phyloP scores from a whole-genome alignment of 495 filamentous ascomycete genomes.

The Cercophora samala region DNA sequence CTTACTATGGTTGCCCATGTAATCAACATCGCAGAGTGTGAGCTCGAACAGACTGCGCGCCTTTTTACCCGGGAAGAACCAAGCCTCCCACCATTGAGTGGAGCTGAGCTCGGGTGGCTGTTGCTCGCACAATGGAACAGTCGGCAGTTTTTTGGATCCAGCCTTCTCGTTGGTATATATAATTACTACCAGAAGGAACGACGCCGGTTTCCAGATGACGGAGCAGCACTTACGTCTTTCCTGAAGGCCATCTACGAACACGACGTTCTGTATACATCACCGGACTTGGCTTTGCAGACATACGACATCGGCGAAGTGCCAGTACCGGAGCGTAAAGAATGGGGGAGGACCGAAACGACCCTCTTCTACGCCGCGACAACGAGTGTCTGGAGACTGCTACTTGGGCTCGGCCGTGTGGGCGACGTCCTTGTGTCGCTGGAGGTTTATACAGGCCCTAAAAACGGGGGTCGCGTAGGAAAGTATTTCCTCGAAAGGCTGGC shows the following conservation, averaged over 20 bases:
- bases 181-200: not conserved
- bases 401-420: slow-evolving; percentile 15
- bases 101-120: slow-evolving; percentile 27
- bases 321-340: not conserved
- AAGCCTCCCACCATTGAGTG: slow-evolving; percentile 12
- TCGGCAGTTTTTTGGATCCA: slow-evolving; percentile 20
- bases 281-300: not conserved
- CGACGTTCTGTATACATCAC: not conserved
- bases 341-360: not conserved
- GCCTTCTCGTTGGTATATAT: not conserved
- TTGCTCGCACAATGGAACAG: slow-evolving; percentile 31
- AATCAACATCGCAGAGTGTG: slow-evolving; percentile 19
- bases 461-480: not conserved
- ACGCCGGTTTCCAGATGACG: not conserved
- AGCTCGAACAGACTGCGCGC: slow-evolving; percentile 18
- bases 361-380: not conserved
- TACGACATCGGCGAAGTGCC: not conserved
- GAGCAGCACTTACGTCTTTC: slow-evolving; percentile 27
- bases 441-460: slow-evolving; percentile 10
- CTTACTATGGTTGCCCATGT: slow-evolving; percentile 30
- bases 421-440: slow-evolving; percentile 20
- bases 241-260: slow-evolving; percentile 12
- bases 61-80: slow-evolving; percentile 9
- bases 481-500: slow-evolving; percentile 18
- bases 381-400: slow-evolving; percentile 23